A percentile compares a stretch with the other conserved stretches of the same genome.
Conservation (phyloP, 352 stramenopile genomes). For the Globisporangium parvum region DNA sequence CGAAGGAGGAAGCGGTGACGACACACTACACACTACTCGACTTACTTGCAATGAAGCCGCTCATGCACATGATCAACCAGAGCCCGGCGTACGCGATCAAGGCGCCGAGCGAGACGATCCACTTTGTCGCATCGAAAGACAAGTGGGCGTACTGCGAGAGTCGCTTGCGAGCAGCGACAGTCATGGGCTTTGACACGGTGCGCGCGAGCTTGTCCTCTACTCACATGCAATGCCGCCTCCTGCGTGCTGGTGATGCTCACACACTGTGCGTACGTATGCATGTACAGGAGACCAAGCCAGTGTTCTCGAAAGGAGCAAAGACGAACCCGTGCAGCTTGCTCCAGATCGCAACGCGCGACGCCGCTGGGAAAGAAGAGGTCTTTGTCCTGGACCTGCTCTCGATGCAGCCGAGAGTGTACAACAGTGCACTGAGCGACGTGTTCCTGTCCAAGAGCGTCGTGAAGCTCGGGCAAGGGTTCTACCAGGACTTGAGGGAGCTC, state of each 20-base stretch:
- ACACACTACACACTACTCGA: not conserved
- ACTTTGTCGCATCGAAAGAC: slow-evolving; percentile 41
- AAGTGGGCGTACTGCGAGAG: slow-evolving; percentile 46
- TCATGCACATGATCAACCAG: slow-evolving; percentile 44
- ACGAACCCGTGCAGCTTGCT: slow-evolving; percentile 48
- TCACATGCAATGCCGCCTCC: not conserved
- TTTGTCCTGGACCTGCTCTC: slow-evolving; percentile 70
- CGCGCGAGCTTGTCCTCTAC: slow-evolving; percentile 4
- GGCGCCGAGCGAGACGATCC: slow-evolving; percentile 23
- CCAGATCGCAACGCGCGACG: slow-evolving; percentile 58
- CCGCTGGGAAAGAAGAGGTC: slow-evolving; percentile 44
- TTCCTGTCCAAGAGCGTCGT: slow-evolving; percentile 62
- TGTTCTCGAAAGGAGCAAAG: slow-evolving; percentile 32
- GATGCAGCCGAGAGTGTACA: slow-evolving; percentile 53
- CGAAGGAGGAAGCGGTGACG: not conserved
- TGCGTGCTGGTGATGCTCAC: not conserved
- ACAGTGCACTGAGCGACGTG: slow-evolving; percentile 39
- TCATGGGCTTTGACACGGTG: slow-evolving; percentile 75
- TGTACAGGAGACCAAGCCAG: slow-evolving; percentile 55
- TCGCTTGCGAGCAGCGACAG: slow-evolving; percentile 32
- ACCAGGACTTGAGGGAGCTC: slow-evolving; percentile 58
- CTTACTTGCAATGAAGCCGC: slow-evolving; percentile 17
- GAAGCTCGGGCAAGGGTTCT: slow-evolving; percentile 66
- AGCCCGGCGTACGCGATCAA: slow-evolving; percentile 49
- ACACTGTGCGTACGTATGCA: not conserved